phyloP scores from a whole-genome alignment of 23 red algal genomes.

The Gracilaria gracilis region DNA sequence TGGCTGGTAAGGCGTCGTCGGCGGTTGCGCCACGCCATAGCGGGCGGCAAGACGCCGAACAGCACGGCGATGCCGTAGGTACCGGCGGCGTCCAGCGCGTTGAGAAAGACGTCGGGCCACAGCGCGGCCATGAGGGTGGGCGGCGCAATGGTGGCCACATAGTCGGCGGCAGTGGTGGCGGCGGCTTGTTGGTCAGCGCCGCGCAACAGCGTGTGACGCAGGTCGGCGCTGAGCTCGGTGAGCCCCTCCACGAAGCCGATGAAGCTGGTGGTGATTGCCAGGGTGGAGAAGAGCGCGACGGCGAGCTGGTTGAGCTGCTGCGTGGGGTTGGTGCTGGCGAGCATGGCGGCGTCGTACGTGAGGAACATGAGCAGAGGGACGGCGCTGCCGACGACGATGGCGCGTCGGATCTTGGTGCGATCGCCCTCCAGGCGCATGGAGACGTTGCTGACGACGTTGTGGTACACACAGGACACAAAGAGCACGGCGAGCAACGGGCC shows the following conservation, averaged over 20 bases:
- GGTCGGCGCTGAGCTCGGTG: conserved; percentile 58
- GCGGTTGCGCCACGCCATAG: conserved; percentile 76
- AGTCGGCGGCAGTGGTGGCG: neutral
- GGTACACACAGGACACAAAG: conserved; percentile 84
- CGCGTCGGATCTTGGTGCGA: conserved; percentile 23
- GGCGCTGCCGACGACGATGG: conserved; percentile 57
- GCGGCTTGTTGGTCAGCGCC: no score
- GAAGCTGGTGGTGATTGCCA: conserved; percentile 64
- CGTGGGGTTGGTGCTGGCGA: neutral
- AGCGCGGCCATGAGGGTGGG: conserved; percentile 31
- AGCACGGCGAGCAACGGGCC: conserved; percentile 62
- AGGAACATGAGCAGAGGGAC: conserved; percentile 75
- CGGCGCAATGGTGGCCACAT: conserved; percentile 56
- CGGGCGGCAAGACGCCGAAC: conserved; percentile 73
- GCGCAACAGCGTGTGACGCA: neutral
- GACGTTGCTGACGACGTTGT: conserved; percentile 77
- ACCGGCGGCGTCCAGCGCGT: conserved; percentile 63
- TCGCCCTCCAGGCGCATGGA: conserved; percentile 69
- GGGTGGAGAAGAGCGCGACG: conserved; percentile 56
- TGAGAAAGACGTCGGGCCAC: conserved; percentile 58
- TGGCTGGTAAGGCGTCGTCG: neutral
- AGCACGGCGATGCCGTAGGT: conserved; percentile 70
- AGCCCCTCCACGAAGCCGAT: conserved; percentile 77
- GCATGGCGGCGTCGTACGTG: conserved; percentile 72
- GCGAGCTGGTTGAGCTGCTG: neutral